Base-by-base conservation (phyloP, 2,329 filamentous ascomycete genomes). In the Lizonia empirigonia region DNA sequence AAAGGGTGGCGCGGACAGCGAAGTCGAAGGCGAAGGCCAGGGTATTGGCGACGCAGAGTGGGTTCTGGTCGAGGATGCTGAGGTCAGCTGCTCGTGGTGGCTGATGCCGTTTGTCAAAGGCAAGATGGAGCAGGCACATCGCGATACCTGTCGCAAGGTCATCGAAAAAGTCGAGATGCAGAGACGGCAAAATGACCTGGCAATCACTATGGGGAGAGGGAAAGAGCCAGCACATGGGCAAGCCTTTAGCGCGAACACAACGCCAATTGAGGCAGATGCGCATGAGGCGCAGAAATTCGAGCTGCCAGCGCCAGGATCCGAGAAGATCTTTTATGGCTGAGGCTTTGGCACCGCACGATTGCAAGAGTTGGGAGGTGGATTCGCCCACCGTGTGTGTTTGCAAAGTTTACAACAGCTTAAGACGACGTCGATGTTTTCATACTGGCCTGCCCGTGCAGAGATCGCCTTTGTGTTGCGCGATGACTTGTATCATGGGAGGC, bases 71-170 rank as follows among this genome's bases (percentile, higher is more conserved):
- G 70, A 73, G 32, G 68, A 73, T 30, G 68, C 71, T 6, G 65
- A 70, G 37, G 67, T 72, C 22, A 59, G 50, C 42, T 72, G 69
- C 44, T 55, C 59, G 9, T 68, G 67, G 67, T 72, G 58, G 54
- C 56, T 73, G 24, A 73, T 73, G 70, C 70, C 69, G 1, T 68
- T 73, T 42, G 68, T 73, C 12, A 63, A 62, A 34, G 51, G 58
- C 41, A 69, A 65, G 46, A 70, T 70, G 67, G 67, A 71, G 39
- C 48, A 58, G 13, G 69, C 68, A 30, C 69, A 73, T 44, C 45
- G 55, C 8, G 67, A 70, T 29, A 69, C 72, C 5, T 70, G 67
- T 44, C 49, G 58, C 32, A 72, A 71, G 41, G 59, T 73, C 4
- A 59, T 72, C 4, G 68, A 71, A 37, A 70, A 65, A 44, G 65